Conservation (phyloP, 2,329 filamentous ascomycete species). For the Teratosphaeria destructans region DNA sequence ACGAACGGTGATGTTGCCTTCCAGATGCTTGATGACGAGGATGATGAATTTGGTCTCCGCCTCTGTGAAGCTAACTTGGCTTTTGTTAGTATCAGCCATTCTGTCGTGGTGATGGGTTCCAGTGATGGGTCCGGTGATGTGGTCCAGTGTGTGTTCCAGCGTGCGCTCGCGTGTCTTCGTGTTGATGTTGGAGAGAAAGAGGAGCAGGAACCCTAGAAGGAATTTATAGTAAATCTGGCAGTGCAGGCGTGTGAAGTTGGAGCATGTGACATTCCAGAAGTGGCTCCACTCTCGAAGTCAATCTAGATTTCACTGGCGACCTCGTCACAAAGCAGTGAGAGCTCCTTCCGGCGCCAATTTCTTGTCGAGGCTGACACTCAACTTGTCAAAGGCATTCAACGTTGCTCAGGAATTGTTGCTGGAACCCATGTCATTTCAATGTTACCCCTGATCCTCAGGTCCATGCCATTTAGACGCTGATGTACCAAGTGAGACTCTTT, state of each 20-base stretch:
- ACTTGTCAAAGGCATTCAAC: no score
- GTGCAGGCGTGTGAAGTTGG: neutral
- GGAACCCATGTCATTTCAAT: no score
- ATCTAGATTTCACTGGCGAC: neutral
- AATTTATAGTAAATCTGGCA: neutral
- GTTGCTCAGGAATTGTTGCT: no score
- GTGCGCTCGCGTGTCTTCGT: neutral
- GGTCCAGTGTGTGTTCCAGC: neutral
- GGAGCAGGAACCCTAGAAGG: neutral
- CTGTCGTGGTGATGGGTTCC: neutral
- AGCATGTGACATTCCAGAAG: neutral
- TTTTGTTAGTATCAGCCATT: slow-evolving; percentile 4
- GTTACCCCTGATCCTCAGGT: no score
- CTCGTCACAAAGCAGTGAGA: neutral
- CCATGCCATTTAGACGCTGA: neutral
- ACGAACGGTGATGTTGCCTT: slow-evolving; percentile 15
- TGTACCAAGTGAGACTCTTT: neutral
- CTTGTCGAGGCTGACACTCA: neutral
- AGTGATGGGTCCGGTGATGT: neutral
- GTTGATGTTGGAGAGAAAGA: neutral
- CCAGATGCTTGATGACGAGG: slow-evolving; percentile 15
- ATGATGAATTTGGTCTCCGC: slow-evolving; percentile 17
- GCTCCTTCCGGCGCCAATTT: neutral
- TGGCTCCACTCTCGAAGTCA: neutral
- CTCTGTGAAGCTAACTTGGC: slow-evolving; percentile 8